Base-by-base conservation (phyloP, 1,284 basidiomycete species). In the Tilletia caries region DNA sequence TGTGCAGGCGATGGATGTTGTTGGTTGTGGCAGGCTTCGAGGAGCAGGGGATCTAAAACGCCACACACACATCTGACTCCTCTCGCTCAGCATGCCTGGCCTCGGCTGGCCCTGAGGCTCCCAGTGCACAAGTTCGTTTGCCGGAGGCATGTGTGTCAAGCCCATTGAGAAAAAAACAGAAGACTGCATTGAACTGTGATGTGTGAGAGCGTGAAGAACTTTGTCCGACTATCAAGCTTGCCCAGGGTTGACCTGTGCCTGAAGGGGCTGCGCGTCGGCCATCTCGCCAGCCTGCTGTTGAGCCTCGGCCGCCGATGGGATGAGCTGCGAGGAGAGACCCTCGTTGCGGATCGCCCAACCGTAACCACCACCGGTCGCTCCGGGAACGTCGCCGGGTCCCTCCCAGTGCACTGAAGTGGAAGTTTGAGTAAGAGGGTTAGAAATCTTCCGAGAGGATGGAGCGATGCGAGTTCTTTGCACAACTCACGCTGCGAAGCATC, bases 301-400 rank as follows among this genome's bases (percentile, higher is more conserved):
- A 13, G 58, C 58, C 58, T 62, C 29, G 29, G 58, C 27, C 12
- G 58, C 29, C n/a, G 58, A 29, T 6, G 58, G 58, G 27, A 62
- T 29, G 27, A 62, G 58, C 64, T 78, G 75, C 29, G 74, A 77
- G 18, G 76, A 76, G 25, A 82, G 75, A 58, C 80, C 81, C 65
- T 73, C 68, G 32, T 76, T 79, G 32, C 81, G 70, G 23, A 82
- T 78, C 33, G 58, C 75, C 72, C 76, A 81, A n/a, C 81, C 81
- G 34, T 81, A 83, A 1, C 80, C 80, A 66, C 78, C 79, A 13
- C 76, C 76, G 20, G 79, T 74, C n/a, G 76, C 74, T 25, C 75
- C 78, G 8, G 79, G 77, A 25, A 79, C 76, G 69, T 79, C 74
- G 12, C 74, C 75, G 10, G 81, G 76, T 25, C 81, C 81, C 6